Conservation (phyloP, 2,329 filamentous ascomycete genomes). For the Clathrospora elynae region DNA sequence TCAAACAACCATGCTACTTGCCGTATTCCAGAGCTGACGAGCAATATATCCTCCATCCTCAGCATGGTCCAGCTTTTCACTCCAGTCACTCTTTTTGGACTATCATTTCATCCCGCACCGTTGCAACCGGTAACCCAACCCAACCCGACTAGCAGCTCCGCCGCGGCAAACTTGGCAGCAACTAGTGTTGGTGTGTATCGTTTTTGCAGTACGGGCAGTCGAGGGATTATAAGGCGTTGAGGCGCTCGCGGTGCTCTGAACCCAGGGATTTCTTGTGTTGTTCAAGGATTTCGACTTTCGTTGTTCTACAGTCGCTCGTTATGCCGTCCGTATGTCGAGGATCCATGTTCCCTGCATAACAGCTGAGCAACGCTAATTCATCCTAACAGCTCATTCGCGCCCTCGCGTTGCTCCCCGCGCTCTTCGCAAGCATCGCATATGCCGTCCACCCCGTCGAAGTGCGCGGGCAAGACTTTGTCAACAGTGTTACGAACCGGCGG, state of each 20-base stretch:
- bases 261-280: too few species aligned
- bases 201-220: conserved; percentile 11
- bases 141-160: conserved; percentile 1
- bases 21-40: too few species aligned
- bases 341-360: conserved; percentile 8
- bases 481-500: conserved; percentile 61
- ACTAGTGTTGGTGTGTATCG: conserved; percentile 18
- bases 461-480: conserved; percentile 65
- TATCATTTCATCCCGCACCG: too few species aligned
- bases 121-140: too few species aligned
- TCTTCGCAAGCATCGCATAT: conserved; percentile 51
- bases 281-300: conserved; percentile 4
- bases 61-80: too few species aligned
- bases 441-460: conserved; percentile 64
- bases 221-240: too few species aligned
- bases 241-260: background rate
- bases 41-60: too few species aligned
- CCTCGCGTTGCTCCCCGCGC: conserved; percentile 33
- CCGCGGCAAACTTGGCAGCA: conserved; percentile 8
- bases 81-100: too few species aligned
- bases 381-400: conserved; percentile 33
- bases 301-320: conserved; percentile 14
- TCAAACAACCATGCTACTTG: too few species aligned
- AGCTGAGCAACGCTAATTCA: conserved; percentile 15
- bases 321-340: conserved; percentile 12